Percentiles rank a stretch among this genome's conserved stretches.
Evolutionary conservation across 192 early-diverging fungal genomes (phyloP).

Genomic region (Linnemannia elongata): DNA sequence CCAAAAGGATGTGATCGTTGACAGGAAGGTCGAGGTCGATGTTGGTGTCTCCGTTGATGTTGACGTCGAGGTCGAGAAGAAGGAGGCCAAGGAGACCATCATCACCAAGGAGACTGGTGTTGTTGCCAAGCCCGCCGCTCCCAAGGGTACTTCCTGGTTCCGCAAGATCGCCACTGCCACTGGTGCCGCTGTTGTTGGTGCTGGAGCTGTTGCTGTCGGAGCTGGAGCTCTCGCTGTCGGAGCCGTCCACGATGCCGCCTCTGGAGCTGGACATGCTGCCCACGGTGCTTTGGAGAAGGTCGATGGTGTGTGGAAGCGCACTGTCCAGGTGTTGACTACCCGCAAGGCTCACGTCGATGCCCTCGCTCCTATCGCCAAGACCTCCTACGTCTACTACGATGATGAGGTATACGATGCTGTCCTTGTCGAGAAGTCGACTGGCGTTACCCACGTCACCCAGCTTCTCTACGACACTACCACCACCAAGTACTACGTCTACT

Average conservation of each 20-base stretch:
- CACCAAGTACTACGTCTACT: slow-evolving; percentile 44
- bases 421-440: slow-evolving; percentile 24
- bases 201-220: slow-evolving; percentile 1
- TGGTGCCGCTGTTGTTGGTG: slow-evolving; percentile 20
- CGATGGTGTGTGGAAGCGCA: slow-evolving; percentile 45
- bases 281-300: slow-evolving; percentile 13
- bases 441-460: slow-evolving; percentile 36
- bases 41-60: background rate
- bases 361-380: slow-evolving; percentile 21
- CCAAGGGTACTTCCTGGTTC: slow-evolving; percentile 32
- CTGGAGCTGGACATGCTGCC: background rate
- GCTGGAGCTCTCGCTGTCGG: slow-evolving; percentile 8
- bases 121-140: slow-evolving; percentile 11
- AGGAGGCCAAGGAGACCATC: background rate
- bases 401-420: slow-evolving; percentile 32
- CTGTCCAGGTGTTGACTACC: slow-evolving; percentile 23
- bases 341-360: slow-evolving; percentile 41
- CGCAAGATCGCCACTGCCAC: background rate
- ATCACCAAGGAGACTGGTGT: slow-evolving; percentile 2
- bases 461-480: slow-evolving; percentile 29
- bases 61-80: slow-evolving; percentile 11
- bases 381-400: slow-evolving; percentile 32
- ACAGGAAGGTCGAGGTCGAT: background rate
- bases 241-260: slow-evolving; percentile 6
- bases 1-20: slow-evolving; percentile 3